Evolutionary conservation across 2,329 filamentous ascomycete species (phyloP).

Genomic region (Trichoderma aggressivum): DNA sequence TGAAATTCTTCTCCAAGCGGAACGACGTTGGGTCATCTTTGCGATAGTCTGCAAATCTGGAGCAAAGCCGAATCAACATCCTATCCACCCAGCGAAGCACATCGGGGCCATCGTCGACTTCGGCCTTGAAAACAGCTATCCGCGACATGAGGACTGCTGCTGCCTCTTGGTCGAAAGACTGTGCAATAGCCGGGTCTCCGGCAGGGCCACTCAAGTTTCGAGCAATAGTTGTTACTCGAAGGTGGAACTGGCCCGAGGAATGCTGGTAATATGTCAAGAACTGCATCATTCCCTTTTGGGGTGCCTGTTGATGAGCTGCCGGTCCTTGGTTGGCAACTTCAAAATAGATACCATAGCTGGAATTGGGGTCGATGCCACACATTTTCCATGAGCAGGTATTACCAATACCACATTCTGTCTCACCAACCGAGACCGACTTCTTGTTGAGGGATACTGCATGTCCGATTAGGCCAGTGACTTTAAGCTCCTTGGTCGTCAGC

Average conservation of each 20-base stretch:
- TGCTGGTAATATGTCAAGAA: conserved; percentile 99
- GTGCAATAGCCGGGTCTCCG: conserved; percentile 89
- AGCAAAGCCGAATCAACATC: conserved; percentile 96
- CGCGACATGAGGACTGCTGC: conserved; percentile 98
- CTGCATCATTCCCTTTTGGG: conserved; percentile 93
- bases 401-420: conserved; percentile 96
- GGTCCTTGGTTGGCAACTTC: conserved; percentile 94
- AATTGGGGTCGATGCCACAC: conserved; percentile 92
- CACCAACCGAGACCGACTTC: conserved; percentile 93
- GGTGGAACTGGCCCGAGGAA: conserved; percentile 91
- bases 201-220: conserved; percentile 88
- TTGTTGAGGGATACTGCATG: conserved; percentile 97
- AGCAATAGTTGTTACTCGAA: conserved; percentile 91
- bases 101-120: conserved; percentile 97
- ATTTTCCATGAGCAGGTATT: conserved; percentile 99
- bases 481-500: conserved; percentile 94
- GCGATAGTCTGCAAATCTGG: conserved; percentile 93
- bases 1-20: conserved; percentile 97
- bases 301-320: conserved; percentile 77
- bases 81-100: conserved; percentile 96
- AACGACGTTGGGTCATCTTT: conserved; percentile 98
- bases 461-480: conserved; percentile 95
- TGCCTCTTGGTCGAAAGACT: conserved; percentile 97
- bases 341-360: conserved; percentile 95
- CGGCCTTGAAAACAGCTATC: conserved; percentile 97